Evolutionary conservation across 2,329 filamentous ascomycete genomes (phyloP).

Genomic region (Zalaria sp.): DNA sequence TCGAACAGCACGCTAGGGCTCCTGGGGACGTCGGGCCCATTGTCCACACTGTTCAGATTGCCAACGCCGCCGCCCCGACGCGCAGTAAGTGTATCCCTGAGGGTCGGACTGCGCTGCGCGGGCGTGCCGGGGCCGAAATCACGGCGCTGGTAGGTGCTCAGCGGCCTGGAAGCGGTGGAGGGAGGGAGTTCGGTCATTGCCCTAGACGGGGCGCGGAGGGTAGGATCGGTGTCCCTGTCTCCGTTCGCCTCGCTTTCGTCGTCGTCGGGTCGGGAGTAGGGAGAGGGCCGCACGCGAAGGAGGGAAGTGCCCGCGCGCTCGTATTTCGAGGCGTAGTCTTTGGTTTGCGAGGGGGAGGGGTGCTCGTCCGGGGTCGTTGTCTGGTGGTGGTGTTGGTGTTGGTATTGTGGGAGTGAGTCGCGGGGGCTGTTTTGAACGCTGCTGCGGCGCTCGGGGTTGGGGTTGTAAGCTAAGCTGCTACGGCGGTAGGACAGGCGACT

Average conservation of each 20-base stretch:
- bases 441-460: no score
- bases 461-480: no score
- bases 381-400: no score
- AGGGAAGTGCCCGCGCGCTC: constrained; percentile 24
- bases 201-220: constrained; percentile 30
- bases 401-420: no score
- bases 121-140: no score
- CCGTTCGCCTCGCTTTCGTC: constrained; percentile 14
- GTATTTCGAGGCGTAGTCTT: constrained; percentile 7
- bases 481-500: no score
- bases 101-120: constrained; percentile 6
- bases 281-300: constrained; percentile 16
- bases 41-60: background rate
- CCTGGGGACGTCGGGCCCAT: background rate
- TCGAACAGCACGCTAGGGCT: no score
- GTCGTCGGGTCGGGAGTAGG: constrained; percentile 11
- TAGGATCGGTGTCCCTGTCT: constrained; percentile 7
- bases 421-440: no score
- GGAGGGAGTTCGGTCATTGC: constrained; percentile 31
- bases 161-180: no score
- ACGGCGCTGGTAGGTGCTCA: no score
- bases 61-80: constrained; percentile 7
- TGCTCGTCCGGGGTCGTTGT: no score
- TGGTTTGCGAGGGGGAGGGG: background rate
- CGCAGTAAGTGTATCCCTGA: constrained; percentile 10